These are phyloP conservation scores for Straminergon stramineum DNA, from an alignment of 225 moss, liverwort and hornwort species.

Conservation along the genomic window DNA sequence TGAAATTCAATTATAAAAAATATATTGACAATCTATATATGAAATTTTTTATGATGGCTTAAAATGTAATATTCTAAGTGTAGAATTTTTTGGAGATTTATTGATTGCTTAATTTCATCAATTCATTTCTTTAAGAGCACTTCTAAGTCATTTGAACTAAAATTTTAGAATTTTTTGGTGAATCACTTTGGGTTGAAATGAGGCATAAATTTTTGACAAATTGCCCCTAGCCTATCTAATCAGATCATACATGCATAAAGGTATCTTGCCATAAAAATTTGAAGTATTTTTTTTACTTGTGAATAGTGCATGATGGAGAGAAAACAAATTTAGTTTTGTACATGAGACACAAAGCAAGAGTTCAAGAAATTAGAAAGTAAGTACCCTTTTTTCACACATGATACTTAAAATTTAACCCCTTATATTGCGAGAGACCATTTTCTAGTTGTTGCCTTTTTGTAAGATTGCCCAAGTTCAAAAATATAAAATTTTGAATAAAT, in stretches of 20 bases:
- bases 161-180: neutral
- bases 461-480: neutral
- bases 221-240: neutral
- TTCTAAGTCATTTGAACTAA: neutral
- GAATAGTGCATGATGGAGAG: neutral
- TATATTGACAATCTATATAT: too few species aligned
- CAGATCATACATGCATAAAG: neutral
- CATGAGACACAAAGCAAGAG: neutral
- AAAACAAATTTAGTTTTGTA: neutral
- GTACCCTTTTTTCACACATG: too few species aligned
- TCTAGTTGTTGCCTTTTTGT: neutral
- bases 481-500: neutral
- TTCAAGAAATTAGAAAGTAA: rapidly evolving
- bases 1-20: too few species aligned
- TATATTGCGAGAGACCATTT: neutral
- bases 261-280: neutral
- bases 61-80: too few species aligned
- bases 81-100: too few species aligned
- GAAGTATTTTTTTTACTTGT: too few species aligned
- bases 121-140: neutral
- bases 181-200: neutral
- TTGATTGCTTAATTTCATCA: too few species aligned
- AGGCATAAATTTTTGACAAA: neutral
- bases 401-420: too few species aligned
- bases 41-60: too few species aligned